phyloP scores from a whole-genome alignment of 257 asterid species.

The Marsdenia floribunda region DNA sequence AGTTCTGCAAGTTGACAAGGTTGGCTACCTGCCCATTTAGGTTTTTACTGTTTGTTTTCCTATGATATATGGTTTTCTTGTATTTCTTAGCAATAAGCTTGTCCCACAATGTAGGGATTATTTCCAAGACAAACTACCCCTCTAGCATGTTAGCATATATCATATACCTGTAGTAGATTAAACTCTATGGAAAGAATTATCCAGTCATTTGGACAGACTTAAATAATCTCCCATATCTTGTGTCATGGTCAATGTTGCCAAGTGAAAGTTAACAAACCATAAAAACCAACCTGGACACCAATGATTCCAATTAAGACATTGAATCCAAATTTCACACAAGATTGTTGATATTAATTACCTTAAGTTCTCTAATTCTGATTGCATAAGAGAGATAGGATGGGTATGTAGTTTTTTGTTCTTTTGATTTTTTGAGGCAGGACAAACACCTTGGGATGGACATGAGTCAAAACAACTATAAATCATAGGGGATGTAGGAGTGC shows the following conservation, averaged over 20 bases:
- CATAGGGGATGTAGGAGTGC: not conserved
- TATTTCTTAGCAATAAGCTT: not conserved
- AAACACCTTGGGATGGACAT: not conserved
- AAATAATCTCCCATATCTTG: not conserved
- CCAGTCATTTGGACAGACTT: not conserved
- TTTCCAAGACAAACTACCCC: not conserved
- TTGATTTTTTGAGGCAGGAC: not conserved
- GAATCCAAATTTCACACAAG: not conserved
- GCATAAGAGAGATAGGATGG: not conserved
- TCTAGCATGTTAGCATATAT: too few species aligned
- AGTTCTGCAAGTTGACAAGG: conserved; percentile 98
- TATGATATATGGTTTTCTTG: not conserved
- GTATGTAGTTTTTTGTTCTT: not conserved
- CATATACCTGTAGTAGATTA: not conserved
- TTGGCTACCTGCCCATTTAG: conserved; percentile 27
- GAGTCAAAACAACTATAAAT: not conserved
- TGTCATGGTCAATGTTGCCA: not conserved
- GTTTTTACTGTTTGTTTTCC: conserved; percentile 4
- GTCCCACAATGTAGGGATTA: not conserved
- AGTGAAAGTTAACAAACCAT: not conserved
- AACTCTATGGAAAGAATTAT: not conserved
- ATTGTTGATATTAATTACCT: not conserved
- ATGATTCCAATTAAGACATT: not conserved
- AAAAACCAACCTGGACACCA: not conserved
- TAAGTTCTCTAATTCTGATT: not conserved